Conservation (phyloP, 352 stramenopile genomes). For the Saprolegnia parasitica region DNA sequence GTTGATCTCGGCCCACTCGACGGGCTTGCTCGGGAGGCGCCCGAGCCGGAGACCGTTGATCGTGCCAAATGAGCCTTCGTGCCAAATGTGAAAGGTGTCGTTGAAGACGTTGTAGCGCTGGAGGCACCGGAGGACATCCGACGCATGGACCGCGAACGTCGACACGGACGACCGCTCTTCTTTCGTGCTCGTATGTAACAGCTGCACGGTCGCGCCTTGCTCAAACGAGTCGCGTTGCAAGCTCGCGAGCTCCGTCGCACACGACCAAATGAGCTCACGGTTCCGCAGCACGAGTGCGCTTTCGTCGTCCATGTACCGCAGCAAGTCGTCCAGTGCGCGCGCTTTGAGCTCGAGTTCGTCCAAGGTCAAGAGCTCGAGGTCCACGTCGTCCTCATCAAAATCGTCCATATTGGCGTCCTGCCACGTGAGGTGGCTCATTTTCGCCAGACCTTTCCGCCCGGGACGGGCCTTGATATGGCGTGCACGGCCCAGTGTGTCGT, state of each 20-base stretch:
- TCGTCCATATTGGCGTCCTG: constrained; percentile 6
- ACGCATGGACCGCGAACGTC: constrained; percentile 74
- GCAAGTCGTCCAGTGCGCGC: constrained; percentile 42
- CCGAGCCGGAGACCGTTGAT: constrained; percentile 86
- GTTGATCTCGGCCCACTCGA: constrained; percentile 90
- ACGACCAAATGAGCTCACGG: constrained; percentile 66
- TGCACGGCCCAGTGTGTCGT: neutral
- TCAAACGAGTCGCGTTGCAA: constrained; percentile 66
- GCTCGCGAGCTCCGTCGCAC: constrained; percentile 60
- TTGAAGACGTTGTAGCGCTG: constrained; percentile 87
- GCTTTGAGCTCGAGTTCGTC: constrained; percentile 59
- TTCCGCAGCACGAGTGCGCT: constrained; percentile 49
- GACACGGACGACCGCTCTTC: constrained; percentile 71
- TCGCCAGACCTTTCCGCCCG: neutral
- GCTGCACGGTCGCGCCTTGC: constrained; percentile 71
- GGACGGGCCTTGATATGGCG: neutral
- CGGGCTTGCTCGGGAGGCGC: constrained; percentile 65
- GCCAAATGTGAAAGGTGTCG: constrained; percentile 90
- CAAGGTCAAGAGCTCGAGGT: constrained; percentile 44
- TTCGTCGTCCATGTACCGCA: constrained; percentile 56
- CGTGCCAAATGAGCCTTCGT: constrained; percentile 82
- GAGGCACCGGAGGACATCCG: constrained; percentile 68
- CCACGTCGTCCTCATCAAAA: constrained; percentile 36
- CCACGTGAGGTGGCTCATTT: constrained; percentile 18
- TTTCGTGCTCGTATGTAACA: constrained; percentile 60